These are phyloP conservation scores for Mimosa pudica DNA, from an alignment of 306 rosid species.

Conservation along the genomic window DNA sequence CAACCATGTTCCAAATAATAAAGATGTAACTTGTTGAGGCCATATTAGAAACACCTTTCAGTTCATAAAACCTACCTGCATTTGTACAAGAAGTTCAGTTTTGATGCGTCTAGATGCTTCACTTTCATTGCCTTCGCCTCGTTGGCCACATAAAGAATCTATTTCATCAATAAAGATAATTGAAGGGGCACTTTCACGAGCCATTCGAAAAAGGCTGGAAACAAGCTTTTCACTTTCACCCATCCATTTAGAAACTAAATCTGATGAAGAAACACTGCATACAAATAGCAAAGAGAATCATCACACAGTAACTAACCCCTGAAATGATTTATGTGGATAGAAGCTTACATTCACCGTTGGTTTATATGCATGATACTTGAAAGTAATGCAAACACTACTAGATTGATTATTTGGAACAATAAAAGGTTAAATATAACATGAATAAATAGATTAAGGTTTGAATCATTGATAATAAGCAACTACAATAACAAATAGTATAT, in stretches of 20 bases:
- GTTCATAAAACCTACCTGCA: constrained; percentile 60
- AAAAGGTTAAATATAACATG: not conserved
- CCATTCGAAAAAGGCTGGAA: constrained; percentile 81
- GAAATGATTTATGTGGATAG: not conserved
- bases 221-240: constrained; percentile 91
- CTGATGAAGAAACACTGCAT: constrained; percentile 75
- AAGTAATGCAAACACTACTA: not conserved
- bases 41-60: not conserved
- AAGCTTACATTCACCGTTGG: not conserved
- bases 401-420: constrained; percentile 6
- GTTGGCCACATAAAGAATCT: constrained; percentile 79
- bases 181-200: constrained; percentile 85
- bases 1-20: not conserved
- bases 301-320: not conserved
- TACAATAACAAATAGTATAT: not conserved
- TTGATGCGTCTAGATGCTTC: constrained; percentile 89
- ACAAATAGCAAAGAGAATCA: not conserved
- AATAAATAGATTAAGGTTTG: not conserved
- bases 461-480: not conserved
- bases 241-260: constrained; percentile 88
- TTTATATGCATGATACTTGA: not conserved
- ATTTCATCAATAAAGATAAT: constrained; percentile 78
- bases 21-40: not conserved
- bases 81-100: constrained; percentile 86
- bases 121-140: constrained; percentile 88